Percentiles rank a stretch among this genome's conserved stretches.
Conservation (phyloP, 768 basidiomycete species). For the Russula brevipes region DNA sequence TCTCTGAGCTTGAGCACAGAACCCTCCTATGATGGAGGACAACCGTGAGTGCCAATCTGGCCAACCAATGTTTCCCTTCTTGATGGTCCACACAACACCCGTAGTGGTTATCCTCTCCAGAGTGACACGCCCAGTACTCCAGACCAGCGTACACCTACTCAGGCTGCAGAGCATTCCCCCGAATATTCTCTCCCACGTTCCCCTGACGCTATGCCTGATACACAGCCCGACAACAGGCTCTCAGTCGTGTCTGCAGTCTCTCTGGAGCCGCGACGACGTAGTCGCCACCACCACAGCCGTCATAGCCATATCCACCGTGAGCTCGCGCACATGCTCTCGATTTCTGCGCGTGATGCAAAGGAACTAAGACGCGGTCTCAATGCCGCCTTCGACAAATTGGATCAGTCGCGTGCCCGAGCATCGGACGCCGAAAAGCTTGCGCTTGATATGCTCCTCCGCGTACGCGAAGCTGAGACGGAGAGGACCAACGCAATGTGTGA, state of each 20-base stretch:
- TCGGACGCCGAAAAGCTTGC: slow-evolving; percentile 43
- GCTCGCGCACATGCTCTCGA: slow-evolving; percentile 22
- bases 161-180: neutral
- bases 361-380: slow-evolving; percentile 30
- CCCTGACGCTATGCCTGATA: neutral
- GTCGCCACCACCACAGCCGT: slow-evolving; percentile 15
- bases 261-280: slow-evolving; percentile 24
- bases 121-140: neutral
- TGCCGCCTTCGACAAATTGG: slow-evolving; percentile 33
- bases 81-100: slow-evolving; percentile 7
- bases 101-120: neutral
- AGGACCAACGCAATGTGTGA: slow-evolving; percentile 39
- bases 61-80: slow-evolving; percentile 5
- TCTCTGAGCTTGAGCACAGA: slow-evolving; percentile 14
- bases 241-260: slow-evolving; percentile 20
- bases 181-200: neutral
- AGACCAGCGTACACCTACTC: neutral
- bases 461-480: slow-evolving; percentile 39
- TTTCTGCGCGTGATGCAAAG: slow-evolving; percentile 26
- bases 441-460: slow-evolving; percentile 41
- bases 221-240: slow-evolving; percentile 14
- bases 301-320: slow-evolving; percentile 22
- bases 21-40: slow-evolving; percentile 9
- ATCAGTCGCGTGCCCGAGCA: slow-evolving; percentile 40
- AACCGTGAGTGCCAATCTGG: slow-evolving; percentile 13